These are phyloP conservation scores for Ramularia collo-cygni DNA, from an alignment of 2,329 filamentous ascomycete species.

Conservation along the genomic window DNA sequence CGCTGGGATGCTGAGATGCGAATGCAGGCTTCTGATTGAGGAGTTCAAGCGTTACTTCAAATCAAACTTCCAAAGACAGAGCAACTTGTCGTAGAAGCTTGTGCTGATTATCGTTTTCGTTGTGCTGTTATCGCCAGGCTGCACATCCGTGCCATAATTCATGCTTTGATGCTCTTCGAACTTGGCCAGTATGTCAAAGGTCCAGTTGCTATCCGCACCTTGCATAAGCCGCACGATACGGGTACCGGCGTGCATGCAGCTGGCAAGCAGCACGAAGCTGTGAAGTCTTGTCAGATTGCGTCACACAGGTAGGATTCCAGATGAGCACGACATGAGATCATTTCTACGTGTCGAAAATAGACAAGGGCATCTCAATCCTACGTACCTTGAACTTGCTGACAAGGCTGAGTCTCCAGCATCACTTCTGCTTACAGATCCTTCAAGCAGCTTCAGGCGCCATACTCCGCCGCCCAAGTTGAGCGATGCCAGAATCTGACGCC, in stretches of 20 bases:
- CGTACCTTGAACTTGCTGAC: conserved; percentile 11
- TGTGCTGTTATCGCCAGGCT: conserved; percentile 31
- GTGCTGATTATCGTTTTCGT: conserved; percentile 54
- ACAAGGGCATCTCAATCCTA: neutral
- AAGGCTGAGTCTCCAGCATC: conserved; percentile 8
- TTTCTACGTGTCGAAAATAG: neutral
- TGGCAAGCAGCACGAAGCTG: conserved; percentile 60
- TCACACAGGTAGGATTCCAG: neutral
- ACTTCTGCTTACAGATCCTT: conserved; percentile 9
- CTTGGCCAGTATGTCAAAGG: conserved; percentile 57
- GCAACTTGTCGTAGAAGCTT: conserved; percentile 67
- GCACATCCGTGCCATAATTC: conserved; percentile 82
- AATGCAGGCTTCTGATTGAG: no score
- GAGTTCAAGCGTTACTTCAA: neutral
- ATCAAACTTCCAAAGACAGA: conserved; percentile 56
- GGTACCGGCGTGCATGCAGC: conserved; percentile 87
- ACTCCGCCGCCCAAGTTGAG: conserved; percentile 69
- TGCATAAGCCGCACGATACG: conserved; percentile 51
- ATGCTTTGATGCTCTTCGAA: conserved; percentile 89
- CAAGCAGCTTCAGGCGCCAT: conserved; percentile 70
- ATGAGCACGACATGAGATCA: conserved; percentile 1
- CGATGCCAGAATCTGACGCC: conserved; percentile 53
- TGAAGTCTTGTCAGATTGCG: conserved; percentile 11
- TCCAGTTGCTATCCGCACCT: conserved; percentile 42
- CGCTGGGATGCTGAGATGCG: no score